Conservation (phyloP, 768 basidiomycete species). For the Chlorophyllum brunneum region DNA sequence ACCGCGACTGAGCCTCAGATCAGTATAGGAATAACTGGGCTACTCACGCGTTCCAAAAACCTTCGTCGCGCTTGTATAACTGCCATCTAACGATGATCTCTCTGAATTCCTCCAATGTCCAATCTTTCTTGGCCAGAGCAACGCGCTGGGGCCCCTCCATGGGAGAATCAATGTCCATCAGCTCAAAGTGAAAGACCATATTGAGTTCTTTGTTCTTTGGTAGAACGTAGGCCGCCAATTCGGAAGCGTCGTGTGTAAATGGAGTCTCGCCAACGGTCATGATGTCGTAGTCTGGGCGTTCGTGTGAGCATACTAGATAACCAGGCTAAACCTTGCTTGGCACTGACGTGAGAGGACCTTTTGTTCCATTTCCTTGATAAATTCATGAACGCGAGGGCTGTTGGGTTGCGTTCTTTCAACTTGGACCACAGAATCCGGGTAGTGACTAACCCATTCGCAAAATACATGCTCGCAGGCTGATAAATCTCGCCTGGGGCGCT, state of each 20-base stretch:
- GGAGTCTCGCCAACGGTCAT: slow-evolving; percentile 67
- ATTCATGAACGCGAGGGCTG: slow-evolving; percentile 67
- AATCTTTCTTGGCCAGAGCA: slow-evolving; percentile 40
- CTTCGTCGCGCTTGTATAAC: slow-evolving; percentile 47
- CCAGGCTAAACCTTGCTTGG: too few species aligned
- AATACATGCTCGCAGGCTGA: slow-evolving; percentile 51
- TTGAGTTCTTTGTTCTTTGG: slow-evolving; percentile 57
- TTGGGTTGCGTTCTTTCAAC: background rate
- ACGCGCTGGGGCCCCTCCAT: slow-evolving; percentile 26
- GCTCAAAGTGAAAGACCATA: slow-evolving; percentile 64
- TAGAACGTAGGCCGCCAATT: slow-evolving; percentile 53
- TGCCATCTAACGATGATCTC: slow-evolving; percentile 53
- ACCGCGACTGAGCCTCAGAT: background rate
- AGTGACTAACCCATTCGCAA: slow-evolving; percentile 52
- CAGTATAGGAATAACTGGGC: slow-evolving; percentile 14
- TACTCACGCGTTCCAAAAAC: slow-evolving; percentile 65
- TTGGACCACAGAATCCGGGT: background rate
- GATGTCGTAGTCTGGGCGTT: slow-evolving; percentile 42
- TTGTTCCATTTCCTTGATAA: slow-evolving; percentile 59
- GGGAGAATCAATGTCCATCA: slow-evolving; percentile 54
- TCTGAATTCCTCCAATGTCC: slow-evolving; percentile 53
- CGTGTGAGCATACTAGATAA: background rate
- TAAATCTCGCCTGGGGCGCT: slow-evolving; percentile 43
- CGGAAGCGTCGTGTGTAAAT: slow-evolving; percentile 47
- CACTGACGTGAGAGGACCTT: slow-evolving; percentile 52